Evolutionary conservation across 805 yeast species (phyloP), one percentile per base, ranked within the genome.

Genomic region (Blastobotrys americana): DNA sequence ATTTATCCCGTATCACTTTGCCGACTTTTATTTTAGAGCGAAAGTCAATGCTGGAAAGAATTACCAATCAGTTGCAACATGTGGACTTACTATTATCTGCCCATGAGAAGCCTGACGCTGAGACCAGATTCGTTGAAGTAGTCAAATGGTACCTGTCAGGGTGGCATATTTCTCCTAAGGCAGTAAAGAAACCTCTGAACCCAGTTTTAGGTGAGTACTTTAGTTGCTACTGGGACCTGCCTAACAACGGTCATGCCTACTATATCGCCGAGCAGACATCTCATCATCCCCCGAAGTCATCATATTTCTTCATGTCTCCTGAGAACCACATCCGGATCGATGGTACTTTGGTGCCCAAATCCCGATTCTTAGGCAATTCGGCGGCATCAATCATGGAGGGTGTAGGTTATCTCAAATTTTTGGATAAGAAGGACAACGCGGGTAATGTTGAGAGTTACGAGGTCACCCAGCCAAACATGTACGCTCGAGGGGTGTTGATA

Each of bases 371-470:
- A 48, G 98, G 98, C 25, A 93, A 93, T 60, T 87, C 96, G 1
- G 89, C 96, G 0, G 98, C 97, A 17, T 94, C 96, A 1, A 78
- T 93, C 63, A 93, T 93, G 98, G 96, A 89, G 55, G 98, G 98
- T 17, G 59, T 74, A 45, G 90, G 86, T 1, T 78, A 76, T 40
- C 65, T 89, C 16, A 76, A 84, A 34, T 76, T 90, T 49, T 70
- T 79, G 39, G 83, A 84, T 54, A 69, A 75, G 20, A 61, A 63
- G 33, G 77, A 78, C 51, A 51, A 62, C n/a, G 52, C 66, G 17
- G 64, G 64, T 31, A 53, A 58, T 1, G 73, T 77, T 4, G 98
- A 90, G 61, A 70, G 71, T 43, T 93, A 88, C 65, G 75, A 82
- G 8, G 69, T 93, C 60, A 82, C 88, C n/a, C 97, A 93, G 64